A percentile compares a stretch with the other conserved stretches of the same genome.
These are phyloP conservation scores for Geotrichum macrosporum DNA, from an alignment of 1,139 yeast species.

Conservation along the genomic window DNA sequence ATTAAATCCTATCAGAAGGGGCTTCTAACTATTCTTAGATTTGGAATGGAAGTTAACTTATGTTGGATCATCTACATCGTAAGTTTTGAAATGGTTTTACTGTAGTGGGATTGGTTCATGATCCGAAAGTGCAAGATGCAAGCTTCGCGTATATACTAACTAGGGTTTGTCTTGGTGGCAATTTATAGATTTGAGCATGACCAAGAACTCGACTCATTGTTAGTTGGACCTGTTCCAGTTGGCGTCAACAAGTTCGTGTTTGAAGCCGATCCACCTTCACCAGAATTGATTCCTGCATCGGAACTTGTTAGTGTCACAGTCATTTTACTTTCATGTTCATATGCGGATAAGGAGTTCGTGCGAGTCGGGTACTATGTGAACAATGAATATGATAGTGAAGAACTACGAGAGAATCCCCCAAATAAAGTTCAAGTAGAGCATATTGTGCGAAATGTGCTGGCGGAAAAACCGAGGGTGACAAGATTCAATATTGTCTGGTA, in stretches of 20 bases:
- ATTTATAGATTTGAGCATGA: conserved; percentile 80
- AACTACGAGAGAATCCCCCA: conserved; percentile 90
- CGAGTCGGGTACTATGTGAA: conserved; percentile 96
- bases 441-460: conserved; percentile 87
- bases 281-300: conserved; percentile 91
- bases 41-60: conserved; percentile 96
- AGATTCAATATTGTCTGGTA: conserved; percentile 92
- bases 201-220: conserved; percentile 88
- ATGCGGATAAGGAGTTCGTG: conserved; percentile 90
- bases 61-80: conserved; percentile 88
- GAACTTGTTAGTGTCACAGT: conserved; percentile 95
- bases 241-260: conserved; percentile 91
- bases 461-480: conserved; percentile 97
- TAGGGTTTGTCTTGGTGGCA: no score
- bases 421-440: conserved; percentile 89
- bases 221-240: conserved; percentile 97
- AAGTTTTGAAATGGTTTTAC: no score
- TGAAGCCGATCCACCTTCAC: conserved; percentile 94
- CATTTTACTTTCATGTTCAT: conserved; percentile 83
- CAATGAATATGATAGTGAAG: conserved; percentile 92
- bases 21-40: conserved; percentile 42
- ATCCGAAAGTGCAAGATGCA: no score
- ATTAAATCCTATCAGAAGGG: no score
- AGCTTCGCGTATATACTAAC: no score
- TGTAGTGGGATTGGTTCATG: no score